Evolutionary conservation across 2,329 filamentous ascomycete species (phyloP), one percentile per base, ranked within the genome.

Genomic region (Alternaria hordeiaustralica): DNA sequence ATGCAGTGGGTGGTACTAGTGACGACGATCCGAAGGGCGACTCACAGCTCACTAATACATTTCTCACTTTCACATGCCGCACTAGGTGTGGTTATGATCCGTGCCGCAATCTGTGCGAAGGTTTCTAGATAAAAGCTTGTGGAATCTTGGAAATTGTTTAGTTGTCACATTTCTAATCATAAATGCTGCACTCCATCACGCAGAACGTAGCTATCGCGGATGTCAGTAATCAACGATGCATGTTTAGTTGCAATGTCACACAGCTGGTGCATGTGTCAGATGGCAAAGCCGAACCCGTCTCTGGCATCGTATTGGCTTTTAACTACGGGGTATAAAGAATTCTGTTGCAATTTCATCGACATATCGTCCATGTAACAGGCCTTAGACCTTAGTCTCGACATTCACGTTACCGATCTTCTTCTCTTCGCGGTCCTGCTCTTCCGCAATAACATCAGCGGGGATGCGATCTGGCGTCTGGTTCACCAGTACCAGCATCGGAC

Each of bases 401-500:
- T 66, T 62, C 5, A 68, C 58, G 18, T 58, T 49, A 10, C 55
- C 61, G 13, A 70, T 41, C 47, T 74, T 76, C 26, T 61, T 67
- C 10, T 69, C 62, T 30, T 51, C 61, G 20, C 59, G 65, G 8
- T 67, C 47, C 25, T 68, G 61, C 46, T 74, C 74, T 59, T 76
- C 75, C 13, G 68, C 72, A 58, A 72, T 72, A 1, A 74, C 69
- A 63, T 77, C 72, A 4, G 73, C 72, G n/a, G 73, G 73, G 41
- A 78, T 77, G 9, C 70, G 75, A 61, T 78, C 74, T 7, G 75
- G 75, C 8, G 76, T 78, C 26, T 65, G 58, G 44, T 77, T 77
- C 15, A 77, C 74, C 58, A 78, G 55, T 13, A 72, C 50, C 23
- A 78, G 54, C 76, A 78, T 78, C 10, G 76, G 76, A n/a, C 54